Percentiles rank a stretch among this genome's conserved stretches.
Conservation (phyloP, 306 rosid species). For the Quercus cerris region DNA sequence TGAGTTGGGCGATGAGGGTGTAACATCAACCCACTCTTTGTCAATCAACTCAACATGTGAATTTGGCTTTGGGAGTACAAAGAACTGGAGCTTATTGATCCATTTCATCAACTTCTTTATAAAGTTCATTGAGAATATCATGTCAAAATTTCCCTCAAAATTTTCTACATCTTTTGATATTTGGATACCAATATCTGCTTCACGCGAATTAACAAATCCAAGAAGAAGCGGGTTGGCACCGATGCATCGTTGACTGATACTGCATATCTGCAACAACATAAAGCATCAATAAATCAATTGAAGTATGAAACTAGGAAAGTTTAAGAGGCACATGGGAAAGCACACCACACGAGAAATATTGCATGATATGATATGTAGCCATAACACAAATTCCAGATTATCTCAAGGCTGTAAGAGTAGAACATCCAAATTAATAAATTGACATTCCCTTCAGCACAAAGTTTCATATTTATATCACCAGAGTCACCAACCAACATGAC, state of each 20-base stretch:
- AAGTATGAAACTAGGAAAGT: neutral
- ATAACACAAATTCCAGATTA: neutral
- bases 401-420: neutral
- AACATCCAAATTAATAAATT: constrained; percentile 2
- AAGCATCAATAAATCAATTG: constrained; percentile 16
- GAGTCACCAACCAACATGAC: neutral
- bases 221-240: constrained; percentile 61
- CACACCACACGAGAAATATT: neutral
- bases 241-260: constrained; percentile 39
- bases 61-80: constrained; percentile 51
- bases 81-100: constrained; percentile 54
- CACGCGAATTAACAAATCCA: constrained; percentile 42
- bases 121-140: constrained; percentile 61
- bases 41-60: constrained; percentile 57
- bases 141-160: constrained; percentile 46
- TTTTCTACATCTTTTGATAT: constrained; percentile 34
- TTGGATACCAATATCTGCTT: constrained; percentile 66
- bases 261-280: constrained; percentile 56
- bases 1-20: constrained; percentile 64
- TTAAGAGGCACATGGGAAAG: neutral
- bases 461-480: neutral
- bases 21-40: constrained; percentile 76
- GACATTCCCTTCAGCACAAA: neutral
- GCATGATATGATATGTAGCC: neutral
- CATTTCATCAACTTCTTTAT: constrained; percentile 53